These are phyloP conservation scores for Apium graveolens DNA, from an alignment of 129 eudicot species.

Conservation along the genomic window DNA sequence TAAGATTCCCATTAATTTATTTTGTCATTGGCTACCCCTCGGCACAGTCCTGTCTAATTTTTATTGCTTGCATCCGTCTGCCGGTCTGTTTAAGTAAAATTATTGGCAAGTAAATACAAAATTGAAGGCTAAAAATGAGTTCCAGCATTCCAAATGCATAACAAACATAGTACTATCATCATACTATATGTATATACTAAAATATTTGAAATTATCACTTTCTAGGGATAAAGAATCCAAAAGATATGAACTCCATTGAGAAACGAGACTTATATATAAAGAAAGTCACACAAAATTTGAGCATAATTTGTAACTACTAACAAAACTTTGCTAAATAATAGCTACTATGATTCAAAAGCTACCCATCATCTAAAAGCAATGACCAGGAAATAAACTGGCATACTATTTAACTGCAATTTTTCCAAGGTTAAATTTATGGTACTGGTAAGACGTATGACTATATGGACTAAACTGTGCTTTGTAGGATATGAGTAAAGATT, in stretches of 20 bases:
- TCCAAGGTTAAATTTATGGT: background rate
- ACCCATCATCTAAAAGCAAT: background rate
- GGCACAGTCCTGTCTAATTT: background rate
- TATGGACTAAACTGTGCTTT: background rate
- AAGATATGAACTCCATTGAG: background rate
- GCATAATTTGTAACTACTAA: background rate
- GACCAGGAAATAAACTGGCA: background rate
- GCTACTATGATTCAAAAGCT: background rate
- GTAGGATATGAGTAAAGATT: background rate
- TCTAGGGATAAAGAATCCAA: background rate
- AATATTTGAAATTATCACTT: background rate
- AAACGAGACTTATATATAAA: background rate
- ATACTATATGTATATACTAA: no score
- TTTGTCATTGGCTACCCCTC: background rate
- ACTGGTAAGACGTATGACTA: background rate
- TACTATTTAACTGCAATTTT: background rate
- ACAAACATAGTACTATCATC: background rate
- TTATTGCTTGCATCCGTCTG: background rate
- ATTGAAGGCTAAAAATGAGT: background rate
- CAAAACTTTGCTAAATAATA: background rate
- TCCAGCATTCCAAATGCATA: background rate
- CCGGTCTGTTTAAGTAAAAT: background rate
- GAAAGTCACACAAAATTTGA: background rate
- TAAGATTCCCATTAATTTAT: background rate
- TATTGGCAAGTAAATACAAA: background rate